Base-by-base conservation (phyloP, 371 early-diverging fungal species). In the Actinomucor elegans region DNA sequence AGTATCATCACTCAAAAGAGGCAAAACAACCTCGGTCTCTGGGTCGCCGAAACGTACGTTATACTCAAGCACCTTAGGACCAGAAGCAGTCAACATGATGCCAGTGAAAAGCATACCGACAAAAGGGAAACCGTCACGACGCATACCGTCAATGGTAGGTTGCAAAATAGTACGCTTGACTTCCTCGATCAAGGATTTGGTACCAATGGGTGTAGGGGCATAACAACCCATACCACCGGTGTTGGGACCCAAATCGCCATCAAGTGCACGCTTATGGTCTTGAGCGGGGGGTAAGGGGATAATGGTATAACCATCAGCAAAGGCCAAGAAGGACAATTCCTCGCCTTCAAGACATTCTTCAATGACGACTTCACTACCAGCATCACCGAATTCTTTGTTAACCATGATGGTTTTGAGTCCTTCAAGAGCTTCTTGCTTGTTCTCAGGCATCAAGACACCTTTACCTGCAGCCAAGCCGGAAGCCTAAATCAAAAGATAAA, bases 171-270 rank as follows among this genome's bases (percentile, higher is more conserved):
- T 88, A 33, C 80, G 75, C 64, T 92, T 79, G 66, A 96, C 87
- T 31, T 79, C 63, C 10, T 77, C 75, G 36, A 93, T 73, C 37
- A 97, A 66, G 49, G 83, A 81, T 14, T 84, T 72, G 3, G 95
- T 92, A 44, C 88, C 92, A 45, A 96, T 84, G 5, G 97, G 96
- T 2, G 98, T 94, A 24, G 98, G 98, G 33, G 92, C 91, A 68
- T 98, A 98, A 55, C 94, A 92, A 6, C 98, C 98, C 98, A 98
- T 98, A 49, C 98, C 98, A 52, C 98, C 98, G 0, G 98, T 98
- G 79, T 98, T 98, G 51, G 93, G 96, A 0, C 98, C 98, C 65
- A 82, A 64, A 69, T 98, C 98, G 52, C 90, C 89, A 55, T 98
- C 96, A 57, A 82, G 81, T 18, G 90, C 92, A 33, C 98, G 91